These are phyloP conservation scores for Seminavis robusta DNA, from an alignment of 108 stramenopile genomes.

Conservation along the genomic window DNA sequence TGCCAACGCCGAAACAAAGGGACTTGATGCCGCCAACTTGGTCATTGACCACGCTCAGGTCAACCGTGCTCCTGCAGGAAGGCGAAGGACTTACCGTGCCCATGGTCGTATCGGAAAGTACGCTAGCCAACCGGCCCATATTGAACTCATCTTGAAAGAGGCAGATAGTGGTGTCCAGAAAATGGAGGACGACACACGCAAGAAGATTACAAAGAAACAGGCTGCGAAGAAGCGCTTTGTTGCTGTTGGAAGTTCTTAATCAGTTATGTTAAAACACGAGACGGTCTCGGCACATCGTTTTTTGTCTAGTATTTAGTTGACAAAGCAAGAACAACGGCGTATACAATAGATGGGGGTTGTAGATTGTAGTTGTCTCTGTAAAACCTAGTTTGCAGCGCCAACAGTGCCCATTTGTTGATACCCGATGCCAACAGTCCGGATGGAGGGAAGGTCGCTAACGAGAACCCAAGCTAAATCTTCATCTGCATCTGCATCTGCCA, in stretches of 20 bases:
- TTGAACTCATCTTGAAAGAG: slow-evolving; percentile 95
- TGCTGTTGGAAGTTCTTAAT: slow-evolving; percentile 63
- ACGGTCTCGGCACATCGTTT: too few species aligned
- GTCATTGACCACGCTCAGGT: slow-evolving; percentile 91
- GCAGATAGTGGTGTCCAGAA: slow-evolving; percentile 77
- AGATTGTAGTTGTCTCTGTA: too few species aligned
- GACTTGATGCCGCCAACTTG: slow-evolving; percentile 83
- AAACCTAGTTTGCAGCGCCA: too few species aligned
- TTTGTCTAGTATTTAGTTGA: too few species aligned
- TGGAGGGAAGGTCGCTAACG: too few species aligned
- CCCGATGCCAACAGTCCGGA: too few species aligned
- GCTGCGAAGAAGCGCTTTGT: slow-evolving; percentile 82
- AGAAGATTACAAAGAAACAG: slow-evolving; percentile 79
- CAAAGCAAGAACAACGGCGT: too few species aligned
- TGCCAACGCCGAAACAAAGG: slow-evolving; percentile 98
- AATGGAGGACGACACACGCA: slow-evolving; percentile 58
- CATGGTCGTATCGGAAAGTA: slow-evolving; percentile 99
- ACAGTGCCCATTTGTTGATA: too few species aligned
- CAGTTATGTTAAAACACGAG: too few species aligned
- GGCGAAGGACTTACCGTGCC: slow-evolving; percentile 98
- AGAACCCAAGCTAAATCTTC: too few species aligned
- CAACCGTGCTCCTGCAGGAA: slow-evolving; percentile 95
- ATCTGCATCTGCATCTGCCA: too few species aligned
- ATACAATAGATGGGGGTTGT: too few species aligned
- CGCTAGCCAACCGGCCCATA: slow-evolving; percentile 96